These are phyloP conservation scores for Panaeolus cyanescens DNA, from an alignment of 768 basidiomycete species.

Conservation along the genomic window DNA sequence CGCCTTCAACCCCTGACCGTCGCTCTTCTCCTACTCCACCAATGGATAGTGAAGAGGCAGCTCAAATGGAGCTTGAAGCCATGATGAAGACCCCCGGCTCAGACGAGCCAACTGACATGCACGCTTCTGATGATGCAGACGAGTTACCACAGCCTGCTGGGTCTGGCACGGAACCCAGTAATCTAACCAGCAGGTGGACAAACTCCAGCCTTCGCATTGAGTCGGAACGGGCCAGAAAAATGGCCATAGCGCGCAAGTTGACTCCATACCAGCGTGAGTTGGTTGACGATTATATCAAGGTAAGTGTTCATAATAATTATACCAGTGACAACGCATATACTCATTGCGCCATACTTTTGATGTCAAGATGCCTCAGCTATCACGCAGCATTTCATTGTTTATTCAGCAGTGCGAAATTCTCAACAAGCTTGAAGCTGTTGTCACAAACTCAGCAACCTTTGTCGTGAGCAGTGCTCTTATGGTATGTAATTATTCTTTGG, in stretches of 20 bases:
- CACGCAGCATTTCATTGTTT: slow-evolving; percentile 5
- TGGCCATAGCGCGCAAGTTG: slow-evolving; percentile 3
- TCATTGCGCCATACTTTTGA: too few relatives aligned
- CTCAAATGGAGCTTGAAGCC: not conserved
- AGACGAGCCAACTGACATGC: too few relatives aligned
- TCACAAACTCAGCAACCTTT: slow-evolving; percentile 6
- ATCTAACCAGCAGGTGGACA: too few relatives aligned
- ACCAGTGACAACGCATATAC: too few relatives aligned
- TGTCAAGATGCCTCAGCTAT: slow-evolving; percentile 1
- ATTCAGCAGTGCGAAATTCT: slow-evolving; percentile 4
- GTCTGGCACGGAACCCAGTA: too few relatives aligned
- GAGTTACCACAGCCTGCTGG: too few relatives aligned
- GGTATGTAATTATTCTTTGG: slow-evolving; percentile 1
- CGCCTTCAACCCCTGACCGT: too few relatives aligned
- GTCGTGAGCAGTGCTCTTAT: slow-evolving; percentile 2
- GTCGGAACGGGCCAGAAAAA: not conserved
- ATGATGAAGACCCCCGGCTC: not conserved
- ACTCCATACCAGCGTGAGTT: slow-evolving; percentile 11
- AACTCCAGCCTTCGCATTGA: not conserved
- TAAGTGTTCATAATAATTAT: too few relatives aligned
- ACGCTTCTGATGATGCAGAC: too few relatives aligned
- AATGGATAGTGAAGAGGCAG: not conserved
- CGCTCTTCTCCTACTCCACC: too few relatives aligned
- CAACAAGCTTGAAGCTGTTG: slow-evolving; percentile 6
- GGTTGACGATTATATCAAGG: not conserved